These are phyloP conservation scores for Rosa multiflora DNA, from an alignment of 306 rosid species.

Conservation along the genomic window DNA sequence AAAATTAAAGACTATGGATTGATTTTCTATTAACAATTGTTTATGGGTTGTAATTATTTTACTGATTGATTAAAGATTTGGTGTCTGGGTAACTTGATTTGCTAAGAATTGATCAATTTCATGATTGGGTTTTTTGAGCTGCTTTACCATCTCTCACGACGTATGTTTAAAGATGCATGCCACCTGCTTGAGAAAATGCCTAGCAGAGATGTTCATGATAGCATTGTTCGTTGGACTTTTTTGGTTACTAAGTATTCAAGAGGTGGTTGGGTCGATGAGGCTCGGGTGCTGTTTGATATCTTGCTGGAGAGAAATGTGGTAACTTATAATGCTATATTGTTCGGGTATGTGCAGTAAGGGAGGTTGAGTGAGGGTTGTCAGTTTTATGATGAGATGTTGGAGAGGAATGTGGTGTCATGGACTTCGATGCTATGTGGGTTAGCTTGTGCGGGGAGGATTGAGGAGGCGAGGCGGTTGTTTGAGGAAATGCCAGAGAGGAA, in stretches of 20 bases:
- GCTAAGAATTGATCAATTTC: too few relatives aligned
- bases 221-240: constrained; percentile 54
- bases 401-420: constrained; percentile 19
- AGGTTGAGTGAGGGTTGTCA: constrained; percentile 21
- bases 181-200: constrained; percentile 36
- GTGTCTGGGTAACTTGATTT: too few relatives aligned
- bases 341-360: constrained; percentile 50
- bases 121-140: constrained; percentile 8
- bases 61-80: too few relatives aligned
- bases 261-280: constrained; percentile 41
- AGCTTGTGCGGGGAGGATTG: too few relatives aligned
- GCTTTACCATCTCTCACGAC: constrained; percentile 33
- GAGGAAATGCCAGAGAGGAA: too few relatives aligned
- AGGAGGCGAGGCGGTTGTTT: too few relatives aligned
- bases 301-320: constrained; percentile 62
- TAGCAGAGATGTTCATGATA: constrained; percentile 29
- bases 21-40: too few relatives aligned
- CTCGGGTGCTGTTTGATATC: constrained; percentile 55
- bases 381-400: not conserved
- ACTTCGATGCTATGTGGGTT: too few relatives aligned
- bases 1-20: too few relatives aligned
- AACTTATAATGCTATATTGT: constrained; percentile 59
- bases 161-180: constrained; percentile 46
- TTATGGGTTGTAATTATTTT: too few relatives aligned
- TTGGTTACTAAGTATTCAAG: constrained; percentile 45